Evolutionary conservation across 2,329 filamentous ascomycete genomes (phyloP).

Genomic region (Gremmenia infestans): DNA sequence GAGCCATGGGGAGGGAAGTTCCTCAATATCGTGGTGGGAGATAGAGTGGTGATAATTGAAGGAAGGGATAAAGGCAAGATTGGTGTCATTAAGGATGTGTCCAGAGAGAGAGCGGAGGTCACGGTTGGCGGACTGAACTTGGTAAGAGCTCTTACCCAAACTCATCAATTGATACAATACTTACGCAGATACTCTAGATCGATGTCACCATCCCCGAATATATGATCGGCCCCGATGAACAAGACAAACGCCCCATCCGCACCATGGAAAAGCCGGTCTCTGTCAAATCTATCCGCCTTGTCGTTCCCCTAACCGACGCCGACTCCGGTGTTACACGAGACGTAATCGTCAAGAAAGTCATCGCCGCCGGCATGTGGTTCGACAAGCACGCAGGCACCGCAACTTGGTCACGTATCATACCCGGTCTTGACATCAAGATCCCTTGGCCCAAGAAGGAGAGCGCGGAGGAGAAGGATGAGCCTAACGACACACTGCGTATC

Average conservation of each 20-base stretch:
- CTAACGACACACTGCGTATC: conserved; percentile 68
- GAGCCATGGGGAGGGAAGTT: conserved; percentile 37
- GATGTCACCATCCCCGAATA: conserved; percentile 39
- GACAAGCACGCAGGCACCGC: conserved; percentile 46
- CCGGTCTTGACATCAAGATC: conserved; percentile 66
- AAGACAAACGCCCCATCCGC: conserved; percentile 37
- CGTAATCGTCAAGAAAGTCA: conserved; percentile 69
- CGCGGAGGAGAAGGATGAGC: conserved; percentile 48
- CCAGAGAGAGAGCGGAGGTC: conserved; percentile 50
- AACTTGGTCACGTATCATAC: conserved; percentile 55
- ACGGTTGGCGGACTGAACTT: conserved; percentile 57
- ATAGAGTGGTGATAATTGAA: conserved; percentile 76
- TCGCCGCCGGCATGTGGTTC: conserved; percentile 44
- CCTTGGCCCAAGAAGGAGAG: conserved; percentile 63
- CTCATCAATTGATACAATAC: background rate
- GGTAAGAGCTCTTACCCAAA: conserved; percentile 42
- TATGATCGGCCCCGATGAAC: conserved; percentile 35
- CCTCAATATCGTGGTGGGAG: conserved; percentile 61
- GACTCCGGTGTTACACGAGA: conserved; percentile 63
- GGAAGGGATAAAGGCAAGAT: conserved; percentile 82
- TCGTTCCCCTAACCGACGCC: conserved; percentile 67
- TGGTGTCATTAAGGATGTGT: conserved; percentile 59
- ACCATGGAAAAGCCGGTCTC: conserved; percentile 54
- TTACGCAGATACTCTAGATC: conserved; percentile 29
- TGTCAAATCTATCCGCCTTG: conserved; percentile 71